Evolutionary conservation across 495 filamentous ascomycete genomes (phyloP).

Genomic region (Penicillium paxilli): DNA sequence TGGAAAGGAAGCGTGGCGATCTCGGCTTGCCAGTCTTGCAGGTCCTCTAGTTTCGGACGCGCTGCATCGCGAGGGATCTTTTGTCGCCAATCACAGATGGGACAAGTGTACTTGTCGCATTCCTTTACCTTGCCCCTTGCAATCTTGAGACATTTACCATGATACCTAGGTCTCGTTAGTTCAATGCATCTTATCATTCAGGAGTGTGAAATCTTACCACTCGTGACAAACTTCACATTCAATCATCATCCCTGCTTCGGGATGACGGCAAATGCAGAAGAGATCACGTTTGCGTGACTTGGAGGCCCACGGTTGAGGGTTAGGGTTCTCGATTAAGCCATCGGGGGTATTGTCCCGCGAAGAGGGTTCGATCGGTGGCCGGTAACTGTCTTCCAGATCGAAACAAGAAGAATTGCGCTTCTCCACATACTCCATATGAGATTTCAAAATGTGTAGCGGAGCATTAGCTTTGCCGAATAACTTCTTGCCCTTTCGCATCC

Average conservation of each 20-base stretch:
- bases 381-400: constrained; percentile 84
- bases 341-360: constrained; percentile 82
- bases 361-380: constrained; percentile 87
- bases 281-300: constrained; percentile 69
- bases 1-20: constrained; percentile 86
- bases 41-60: constrained; percentile 91
- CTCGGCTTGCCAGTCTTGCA: constrained; percentile 85
- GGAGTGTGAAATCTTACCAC: constrained; percentile 82
- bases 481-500: constrained; percentile 99
- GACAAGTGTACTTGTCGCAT: constrained; percentile 97
- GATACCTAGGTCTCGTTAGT: constrained; percentile 64
- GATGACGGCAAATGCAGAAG: constrained; percentile 93
- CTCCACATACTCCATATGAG: constrained; percentile 91
- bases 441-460: constrained; percentile 88
- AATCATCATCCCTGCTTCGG: constrained; percentile 98
- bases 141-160: constrained; percentile 98
- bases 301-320: constrained; percentile 43
- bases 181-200: not conserved
- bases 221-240: constrained; percentile 98
- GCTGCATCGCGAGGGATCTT: constrained; percentile 99
- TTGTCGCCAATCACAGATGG: constrained; percentile 95
- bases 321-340: constrained; percentile 55
- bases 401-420: constrained; percentile 89
- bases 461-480: constrained; percentile 98
- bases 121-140: constrained; percentile 97